Evolutionary conservation across 331 rosid species (phyloP), one percentile per base, ranked within the genome.

Genomic region (Cydonia oblonga): DNA sequence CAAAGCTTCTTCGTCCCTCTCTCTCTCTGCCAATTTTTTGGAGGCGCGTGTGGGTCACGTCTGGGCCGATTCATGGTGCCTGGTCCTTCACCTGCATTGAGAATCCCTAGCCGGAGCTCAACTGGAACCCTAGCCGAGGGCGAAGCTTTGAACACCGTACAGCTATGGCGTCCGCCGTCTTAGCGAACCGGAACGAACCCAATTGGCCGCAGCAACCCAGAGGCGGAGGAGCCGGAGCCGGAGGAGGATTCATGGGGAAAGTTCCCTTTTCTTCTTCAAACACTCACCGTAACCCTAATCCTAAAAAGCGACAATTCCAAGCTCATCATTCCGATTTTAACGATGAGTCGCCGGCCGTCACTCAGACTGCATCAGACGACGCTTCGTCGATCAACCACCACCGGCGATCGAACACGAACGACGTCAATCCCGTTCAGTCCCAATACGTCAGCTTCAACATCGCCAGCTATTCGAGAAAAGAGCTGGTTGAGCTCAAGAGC

Each of bases 101-200:
- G 75, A 72, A 78, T 33, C 78, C 80, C 60, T 72, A 64, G 85
- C 85, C 88, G 87, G 93, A 72, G 79, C 24, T 64, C 12, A 49
- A 73, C 82, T 78, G 90, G 81, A 75, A 74, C 69, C 73, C 70
- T 19, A 53, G 61, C 28, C 61, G 81, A n/a, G n/a, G n/a, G n/a
- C n/a, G n/a, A 67, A 69, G 52, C 64, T 71, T 63, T 77, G 60
- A 84, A 76, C 68, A 79, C 72, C 22, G 66, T 65, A 0, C 60
- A 16, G 73, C 72, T 42, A 93, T 93, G 98, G 92, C 97, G 42
- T 91, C 96, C 72, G 97, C 96, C 74, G 92, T 91, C 75, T 33
- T 89, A 77, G 87, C 87, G 35, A 91, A 87, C 84, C 89, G 90
- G 33, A 83, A 83, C 89, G 90, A 86, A 82, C 75, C 89, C 16